phyloP scores from a whole-genome alignment of 768 basidiomycete species.

The Tulasnella sp. region DNA sequence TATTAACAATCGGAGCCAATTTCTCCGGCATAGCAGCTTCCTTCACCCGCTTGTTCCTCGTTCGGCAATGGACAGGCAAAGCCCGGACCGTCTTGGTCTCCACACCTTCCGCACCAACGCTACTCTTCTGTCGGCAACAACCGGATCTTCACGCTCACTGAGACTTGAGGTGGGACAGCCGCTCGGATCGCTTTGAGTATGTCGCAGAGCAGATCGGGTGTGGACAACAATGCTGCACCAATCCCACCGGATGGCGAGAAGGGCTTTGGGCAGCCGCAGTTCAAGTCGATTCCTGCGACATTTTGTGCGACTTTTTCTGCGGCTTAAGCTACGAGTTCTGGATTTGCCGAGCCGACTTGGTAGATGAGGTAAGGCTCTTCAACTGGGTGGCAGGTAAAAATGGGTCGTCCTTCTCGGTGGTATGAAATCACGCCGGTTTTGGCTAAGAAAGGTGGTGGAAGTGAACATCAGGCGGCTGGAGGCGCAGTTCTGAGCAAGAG shows the following conservation, averaged over 20 bases:
- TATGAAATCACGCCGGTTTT: slow-evolving; percentile 83
- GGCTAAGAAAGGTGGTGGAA: slow-evolving; percentile 46
- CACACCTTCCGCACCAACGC: slow-evolving; percentile 85
- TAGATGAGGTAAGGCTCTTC: slow-evolving; percentile 94
- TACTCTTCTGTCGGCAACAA: slow-evolving; percentile 78
- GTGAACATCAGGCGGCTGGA: slow-evolving; percentile 6
- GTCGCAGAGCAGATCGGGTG: slow-evolving; percentile 83
- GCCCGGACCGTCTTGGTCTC: slow-evolving; percentile 75
- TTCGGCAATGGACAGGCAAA: slow-evolving; percentile 93
- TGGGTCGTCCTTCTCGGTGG: slow-evolving; percentile 67
- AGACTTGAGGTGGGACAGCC: slow-evolving; percentile 69
- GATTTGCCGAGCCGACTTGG: slow-evolving; percentile 89
- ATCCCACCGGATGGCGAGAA: slow-evolving; percentile 93
- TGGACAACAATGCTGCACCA: slow-evolving; percentile 92
- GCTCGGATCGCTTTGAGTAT: slow-evolving; percentile 76
- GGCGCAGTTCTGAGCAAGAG: not conserved
- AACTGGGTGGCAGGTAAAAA: slow-evolving; percentile 89
- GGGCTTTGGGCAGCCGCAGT: slow-evolving; percentile 96
- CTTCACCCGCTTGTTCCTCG: slow-evolving; percentile 80
- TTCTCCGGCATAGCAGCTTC: slow-evolving; percentile 76
- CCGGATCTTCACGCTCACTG: slow-evolving; percentile 92
- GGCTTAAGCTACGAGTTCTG: slow-evolving; percentile 86
- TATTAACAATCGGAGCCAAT: slow-evolving; percentile 78
- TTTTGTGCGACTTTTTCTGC: slow-evolving; percentile 82
- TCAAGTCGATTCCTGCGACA: slow-evolving; percentile 91